Evolutionary conservation across 176 grass and related monocot genomes (phyloP), one percentile per base, ranked within the genome.

Genomic region (Eragrostis nindensis): DNA sequence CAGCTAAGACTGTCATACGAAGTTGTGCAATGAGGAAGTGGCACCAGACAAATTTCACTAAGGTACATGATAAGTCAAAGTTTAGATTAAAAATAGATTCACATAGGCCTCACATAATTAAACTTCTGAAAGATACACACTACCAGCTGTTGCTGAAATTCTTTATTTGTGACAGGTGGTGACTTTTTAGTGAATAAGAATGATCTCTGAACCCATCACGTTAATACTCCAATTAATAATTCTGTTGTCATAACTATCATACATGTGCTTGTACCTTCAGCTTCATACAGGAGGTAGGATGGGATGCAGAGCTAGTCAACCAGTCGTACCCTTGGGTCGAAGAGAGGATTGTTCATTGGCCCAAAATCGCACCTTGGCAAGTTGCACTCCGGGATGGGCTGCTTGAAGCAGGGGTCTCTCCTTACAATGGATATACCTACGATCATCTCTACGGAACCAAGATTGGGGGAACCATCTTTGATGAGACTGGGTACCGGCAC

Each of bases 361-460:
- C 96, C 24, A 92, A 91, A 30, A 77, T 95, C 59, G 71, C 88
- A 66, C 90, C 96, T 48, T 98, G 96, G 92, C 96, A 98, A 83
- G 75, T 74, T 52, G 96, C 96, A 19, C 54, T 98, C 16, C 86
- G 86, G 45, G 81, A 93, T 48, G 96, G 92, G 18, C 79, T 98
- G 43, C 86, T 98, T 25, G 88, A 93, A 81, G 90, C 92, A 44
- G 92, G 96, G 14, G 71, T 95, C 47, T 86, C 90, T 8, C 96
- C 96, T 18, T 98, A 91, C 67, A 98, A 98, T 48, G 96, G 96
- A 47, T 98, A 93, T 71, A 90, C 86, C 55, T 98, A 82, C 66
- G 92, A 98, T 56, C 96, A 98, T 82, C 48, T 95, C 57, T 86
- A 82, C 65, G 96, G 92, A 22, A 98, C 96, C 8, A 98, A 98